Conservation (phyloP, 352 stramenopile species). For the Halophytophthora batemanensis region DNA sequence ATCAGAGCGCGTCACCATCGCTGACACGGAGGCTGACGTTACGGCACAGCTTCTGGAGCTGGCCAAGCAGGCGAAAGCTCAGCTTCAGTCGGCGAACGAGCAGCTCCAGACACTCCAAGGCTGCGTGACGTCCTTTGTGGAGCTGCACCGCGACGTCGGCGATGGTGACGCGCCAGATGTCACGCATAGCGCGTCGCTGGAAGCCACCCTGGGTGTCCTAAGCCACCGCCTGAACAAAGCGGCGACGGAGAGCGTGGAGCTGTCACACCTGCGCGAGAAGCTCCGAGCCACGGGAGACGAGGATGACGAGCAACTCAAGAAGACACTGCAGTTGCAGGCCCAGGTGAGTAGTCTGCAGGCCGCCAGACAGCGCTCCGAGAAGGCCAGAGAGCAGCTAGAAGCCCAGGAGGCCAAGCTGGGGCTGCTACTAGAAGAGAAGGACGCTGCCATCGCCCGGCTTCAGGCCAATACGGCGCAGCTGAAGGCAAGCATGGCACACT, state of each 20-base stretch:
- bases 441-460: constrained; percentile 22
- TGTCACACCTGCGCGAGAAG: constrained; percentile 6
- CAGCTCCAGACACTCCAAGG: constrained; percentile 12
- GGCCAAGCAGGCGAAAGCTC: constrained; percentile 3
- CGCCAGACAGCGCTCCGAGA: constrained; percentile 11
- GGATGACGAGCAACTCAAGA: constrained; percentile 28
- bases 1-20: constrained; percentile 4
- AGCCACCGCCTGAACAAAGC: constrained; percentile 10
- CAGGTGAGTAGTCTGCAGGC: constrained; percentile 27
- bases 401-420: constrained; percentile 29
- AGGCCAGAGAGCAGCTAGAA: constrained; percentile 23
- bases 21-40: constrained; percentile 11
- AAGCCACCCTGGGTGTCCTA: constrained; percentile 9
- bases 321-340: constrained; percentile 26
- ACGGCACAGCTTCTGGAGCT: constrained; percentile 21
- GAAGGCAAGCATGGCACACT: constrained; percentile 35
- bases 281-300: constrained; percentile 14
- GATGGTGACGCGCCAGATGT: not conserved
- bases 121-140: constrained; percentile 25
- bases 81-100: constrained; percentile 4
- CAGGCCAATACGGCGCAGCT: constrained; percentile 22
- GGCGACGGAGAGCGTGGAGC: constrained; percentile 2
- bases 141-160: constrained; percentile 15
- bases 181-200: not conserved
- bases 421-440: constrained; percentile 21